Conservation (phyloP, 176 grass and related monocot genomes). For the Triticum timopheevii region DNA sequence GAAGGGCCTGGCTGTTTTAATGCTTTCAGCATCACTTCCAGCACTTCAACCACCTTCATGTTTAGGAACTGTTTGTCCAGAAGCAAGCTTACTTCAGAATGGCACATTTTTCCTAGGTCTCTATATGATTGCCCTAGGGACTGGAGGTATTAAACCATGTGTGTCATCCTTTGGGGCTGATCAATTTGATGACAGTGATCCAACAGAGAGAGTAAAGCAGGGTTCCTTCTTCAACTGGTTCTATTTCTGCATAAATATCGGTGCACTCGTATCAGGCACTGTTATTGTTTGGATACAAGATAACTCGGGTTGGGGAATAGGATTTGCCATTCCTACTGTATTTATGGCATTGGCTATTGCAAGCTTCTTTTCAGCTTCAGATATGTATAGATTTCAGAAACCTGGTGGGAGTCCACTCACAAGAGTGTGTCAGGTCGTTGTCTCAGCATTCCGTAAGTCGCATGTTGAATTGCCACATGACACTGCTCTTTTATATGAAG, state of each 20-base stretch:
- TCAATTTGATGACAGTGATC: conserved; percentile 89
- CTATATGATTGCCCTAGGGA: conserved; percentile 83
- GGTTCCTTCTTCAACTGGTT: conserved; percentile 98
- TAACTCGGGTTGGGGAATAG: conserved; percentile 84
- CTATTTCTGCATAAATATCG: conserved; percentile 85
- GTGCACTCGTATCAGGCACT: conserved; percentile 69
- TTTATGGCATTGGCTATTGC: conserved; percentile 82
- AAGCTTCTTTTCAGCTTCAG: conserved; percentile 71
- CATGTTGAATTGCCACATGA: conserved; percentile 49
- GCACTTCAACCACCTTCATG: conserved; percentile 56
- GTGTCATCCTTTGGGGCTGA: conserved; percentile 87
- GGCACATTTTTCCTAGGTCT: conserved; percentile 63
- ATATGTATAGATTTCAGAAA: conserved; percentile 86
- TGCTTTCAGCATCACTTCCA: conserved; percentile 69
- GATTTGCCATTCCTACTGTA: conserved; percentile 76
- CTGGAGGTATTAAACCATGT: conserved; percentile 94
- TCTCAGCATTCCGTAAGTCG: conserved; percentile 66
- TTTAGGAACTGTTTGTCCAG: conserved; percentile 47
- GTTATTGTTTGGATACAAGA: conserved; percentile 88
- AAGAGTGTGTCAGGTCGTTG: conserved; percentile 75
- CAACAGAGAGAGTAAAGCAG: conserved; percentile 68
- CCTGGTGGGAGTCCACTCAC: conserved; percentile 82
- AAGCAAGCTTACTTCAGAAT: conserved; percentile 57
- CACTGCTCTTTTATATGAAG: conserved; percentile 72
- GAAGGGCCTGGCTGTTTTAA: conserved; percentile 79